Evolutionary conservation across 2,329 filamentous ascomycete species (phyloP).

Genomic region (Dactylellina cionopaga): DNA sequence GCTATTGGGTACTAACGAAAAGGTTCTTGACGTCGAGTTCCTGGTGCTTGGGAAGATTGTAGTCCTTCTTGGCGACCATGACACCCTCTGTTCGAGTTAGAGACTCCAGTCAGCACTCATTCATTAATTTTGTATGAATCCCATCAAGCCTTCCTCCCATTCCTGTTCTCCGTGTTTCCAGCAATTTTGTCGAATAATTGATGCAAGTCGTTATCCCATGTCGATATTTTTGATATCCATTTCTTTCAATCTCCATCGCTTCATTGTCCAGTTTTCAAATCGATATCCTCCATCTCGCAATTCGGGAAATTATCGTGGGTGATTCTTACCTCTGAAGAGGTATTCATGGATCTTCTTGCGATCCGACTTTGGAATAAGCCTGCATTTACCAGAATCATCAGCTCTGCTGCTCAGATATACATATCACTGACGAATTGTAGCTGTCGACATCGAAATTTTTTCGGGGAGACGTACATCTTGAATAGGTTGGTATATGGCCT

Average conservation of each 20-base stretch:
- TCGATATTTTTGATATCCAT: background rate
- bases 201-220: background rate
- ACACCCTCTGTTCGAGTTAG: slow-evolving; percentile 70
- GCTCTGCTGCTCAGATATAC: slow-evolving; percentile 54
- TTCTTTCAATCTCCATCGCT: background rate
- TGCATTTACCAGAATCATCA: slow-evolving; percentile 59
- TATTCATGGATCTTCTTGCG: slow-evolving; percentile 99
- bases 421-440: background rate
- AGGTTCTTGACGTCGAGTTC: slow-evolving; percentile 99
- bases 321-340: slow-evolving; percentile 83
- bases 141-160: slow-evolving; percentile 28
- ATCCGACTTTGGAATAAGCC: slow-evolving; percentile 99
- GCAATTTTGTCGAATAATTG: slow-evolving; percentile 1
- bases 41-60: slow-evolving; percentile 95
- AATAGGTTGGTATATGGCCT: slow-evolving; percentile 37
- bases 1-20: slow-evolving; percentile 68
- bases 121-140: slow-evolving; percentile 35
- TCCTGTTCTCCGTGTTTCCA: slow-evolving; percentile 1
- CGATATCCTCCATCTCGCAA: too few relatives aligned
- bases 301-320: slow-evolving; percentile 15
- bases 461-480: slow-evolving; percentile 52
- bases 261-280: background rate
- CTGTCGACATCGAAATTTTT: slow-evolving; percentile 3
- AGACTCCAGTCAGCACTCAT: slow-evolving; percentile 32
- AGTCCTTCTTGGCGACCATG: slow-evolving; percentile 99